Conservation (phyloP, 176 grass and related monocot genomes). For the Elymus sibiricus region DNA sequence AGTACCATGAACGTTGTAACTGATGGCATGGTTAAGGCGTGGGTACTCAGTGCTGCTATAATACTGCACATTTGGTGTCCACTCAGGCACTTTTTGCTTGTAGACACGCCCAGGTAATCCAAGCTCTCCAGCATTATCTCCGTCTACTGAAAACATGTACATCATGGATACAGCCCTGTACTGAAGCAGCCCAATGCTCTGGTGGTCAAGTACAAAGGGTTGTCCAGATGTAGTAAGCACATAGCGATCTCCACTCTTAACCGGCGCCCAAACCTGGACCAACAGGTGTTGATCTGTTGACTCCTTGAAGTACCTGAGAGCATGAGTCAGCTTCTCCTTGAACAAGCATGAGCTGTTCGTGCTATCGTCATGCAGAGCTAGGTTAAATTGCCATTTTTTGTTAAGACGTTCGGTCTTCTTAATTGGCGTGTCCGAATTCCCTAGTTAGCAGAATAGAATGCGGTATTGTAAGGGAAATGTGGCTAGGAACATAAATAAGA, state of each 20-base stretch:
- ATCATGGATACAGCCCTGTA: slow-evolving; percentile 88
- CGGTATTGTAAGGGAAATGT: background rate
- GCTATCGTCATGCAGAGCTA: slow-evolving; percentile 42
- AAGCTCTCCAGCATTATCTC: slow-evolving; percentile 57
- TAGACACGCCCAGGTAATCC: slow-evolving; percentile 92
- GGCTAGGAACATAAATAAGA: slow-evolving; percentile 5
- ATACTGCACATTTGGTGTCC: slow-evolving; percentile 96
- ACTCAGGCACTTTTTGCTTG: slow-evolving; percentile 88
- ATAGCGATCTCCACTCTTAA: slow-evolving; percentile 69
- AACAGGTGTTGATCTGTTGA: slow-evolving; percentile 83
- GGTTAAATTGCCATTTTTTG: slow-evolving; percentile 51
- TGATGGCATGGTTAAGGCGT: slow-evolving; percentile 84
- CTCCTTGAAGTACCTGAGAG: slow-evolving; percentile 89
- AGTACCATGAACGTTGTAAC: slow-evolving; percentile 83
- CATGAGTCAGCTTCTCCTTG: slow-evolving; percentile 81
- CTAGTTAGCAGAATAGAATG: slow-evolving; percentile 33
- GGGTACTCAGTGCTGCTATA: slow-evolving; percentile 84
- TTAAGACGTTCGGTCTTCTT: slow-evolving; percentile 42
- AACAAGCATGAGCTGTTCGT: slow-evolving; percentile 52
- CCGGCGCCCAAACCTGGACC: slow-evolving; percentile 95
- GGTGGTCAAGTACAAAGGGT: slow-evolving; percentile 78
- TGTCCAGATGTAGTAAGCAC: slow-evolving; percentile 97
- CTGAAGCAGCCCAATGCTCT: slow-evolving; percentile 72
- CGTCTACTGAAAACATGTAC: slow-evolving; percentile 92
- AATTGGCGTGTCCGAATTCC: slow-evolving; percentile 38